Base-by-base conservation (phyloP, 2,329 filamentous ascomycete species). In the Trichoderma koningii region DNA sequence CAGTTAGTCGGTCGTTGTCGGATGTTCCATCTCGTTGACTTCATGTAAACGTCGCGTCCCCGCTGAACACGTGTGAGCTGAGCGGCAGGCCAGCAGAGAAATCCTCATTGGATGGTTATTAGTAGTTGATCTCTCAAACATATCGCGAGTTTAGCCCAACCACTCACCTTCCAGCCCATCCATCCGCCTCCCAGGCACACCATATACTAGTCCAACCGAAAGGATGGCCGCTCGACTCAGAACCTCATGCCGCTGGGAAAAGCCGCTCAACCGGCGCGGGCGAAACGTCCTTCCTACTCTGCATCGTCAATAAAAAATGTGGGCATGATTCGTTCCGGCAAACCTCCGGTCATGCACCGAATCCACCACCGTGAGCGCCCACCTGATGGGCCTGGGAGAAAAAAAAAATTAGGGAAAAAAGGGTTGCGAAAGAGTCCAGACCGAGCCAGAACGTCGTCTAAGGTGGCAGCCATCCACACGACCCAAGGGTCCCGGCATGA, bases 261-360 rank as follows among this genome's bases (percentile, higher is more conserved):
- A 34, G 7, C 30, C 30, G 52, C 34, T 55, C 23, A 38, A 55
- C 44, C 12, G 12, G 12, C 34, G 34, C 30, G 14, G 34, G 12
- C 34, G 34, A 38, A 12, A 9, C 9, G 7, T 34, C 9, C 12
- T 5, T 34, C 30, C 9, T 38, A 38, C 12, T 14, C 10, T 38
- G 12, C 34, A 38, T 38, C 34, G 34, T 38, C 34, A 14, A 38
- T 14, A 5, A 4, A 38, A 1, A 38, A 3, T 14, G 34, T 38
- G 34, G 34, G 61, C 61, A 50, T 23, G 9, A 38, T 47, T 55
- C 63, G 65, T 66, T 68, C 66, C 65, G 66, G 65, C 53, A 38
- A 66, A 64, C 63, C 41, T 64, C 65, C 67, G 67, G 67, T 64
- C 34, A 63, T 66, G 53, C 66, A 53, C 55, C 65, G 55, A 63